Evolutionary conservation across 106 monocot genomes (phyloP).

Genomic region (Phalaenopsis aphrodite): DNA sequence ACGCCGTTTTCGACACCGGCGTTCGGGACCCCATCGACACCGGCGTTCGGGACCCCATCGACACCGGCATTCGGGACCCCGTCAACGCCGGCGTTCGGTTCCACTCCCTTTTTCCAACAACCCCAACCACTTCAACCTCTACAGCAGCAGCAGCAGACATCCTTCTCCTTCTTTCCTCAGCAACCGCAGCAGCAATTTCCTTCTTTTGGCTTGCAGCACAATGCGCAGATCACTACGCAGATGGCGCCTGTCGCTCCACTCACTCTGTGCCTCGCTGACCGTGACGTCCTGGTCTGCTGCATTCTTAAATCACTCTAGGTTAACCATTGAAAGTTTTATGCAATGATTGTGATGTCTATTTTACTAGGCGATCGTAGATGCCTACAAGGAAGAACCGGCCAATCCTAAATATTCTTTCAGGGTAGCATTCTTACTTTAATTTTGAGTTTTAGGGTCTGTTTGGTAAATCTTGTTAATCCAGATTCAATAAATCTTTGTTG

Average conservation of each 20-base stretch:
- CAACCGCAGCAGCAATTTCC: conserved; percentile 21
- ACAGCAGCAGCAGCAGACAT: conserved; percentile 26
- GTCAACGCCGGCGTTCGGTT: conserved; percentile 20
- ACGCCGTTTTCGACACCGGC: background rate
- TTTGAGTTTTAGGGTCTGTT: background rate
- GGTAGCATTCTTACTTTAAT: conserved; percentile 29
- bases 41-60: conserved; percentile 14
- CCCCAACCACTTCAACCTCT: conserved; percentile 19
- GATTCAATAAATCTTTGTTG: too few relatives aligned
- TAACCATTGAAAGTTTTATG: conserved; percentile 2
- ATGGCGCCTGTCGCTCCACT: conserved; percentile 91
- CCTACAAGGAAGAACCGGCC: conserved; percentile 79
- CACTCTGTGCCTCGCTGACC: conserved; percentile 56
- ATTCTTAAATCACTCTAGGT: background rate
- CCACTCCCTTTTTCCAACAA: conserved; percentile 29
- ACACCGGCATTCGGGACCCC: conserved; percentile 20
- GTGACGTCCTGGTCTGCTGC: conserved; percentile 57
- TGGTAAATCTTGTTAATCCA: too few relatives aligned
- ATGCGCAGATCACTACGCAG: conserved; percentile 67
- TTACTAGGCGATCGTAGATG: conserved; percentile 72
- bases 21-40: conserved; percentile 12
- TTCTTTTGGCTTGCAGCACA: conserved; percentile 18
- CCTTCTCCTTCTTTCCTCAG: conserved; percentile 32
- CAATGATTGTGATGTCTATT: conserved; percentile 8
- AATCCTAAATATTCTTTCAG: conserved; percentile 86